Percentiles rank a stretch among this genome's conserved stretches.
These are phyloP conservation scores for Passalora sequoiae DNA, from an alignment of 2,329 filamentous ascomycete species.

Conservation along the genomic window DNA sequence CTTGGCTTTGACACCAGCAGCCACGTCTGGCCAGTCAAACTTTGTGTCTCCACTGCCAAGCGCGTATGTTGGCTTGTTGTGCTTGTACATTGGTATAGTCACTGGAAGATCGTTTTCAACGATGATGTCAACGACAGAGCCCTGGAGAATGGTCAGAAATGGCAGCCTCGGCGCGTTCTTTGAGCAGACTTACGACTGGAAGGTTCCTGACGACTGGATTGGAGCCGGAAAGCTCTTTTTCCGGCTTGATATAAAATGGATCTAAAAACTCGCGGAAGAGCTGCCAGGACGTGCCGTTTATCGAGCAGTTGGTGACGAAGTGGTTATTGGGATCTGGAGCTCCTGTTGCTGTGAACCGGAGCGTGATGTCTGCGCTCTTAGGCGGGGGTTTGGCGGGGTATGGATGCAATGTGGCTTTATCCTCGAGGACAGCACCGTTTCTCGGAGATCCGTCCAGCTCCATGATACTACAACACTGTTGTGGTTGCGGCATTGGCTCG, in stretches of 20 bases:
- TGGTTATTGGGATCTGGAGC: conserved; percentile 21
- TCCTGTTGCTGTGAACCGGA: conserved; percentile 17
- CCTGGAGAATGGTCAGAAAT: conserved; percentile 7
- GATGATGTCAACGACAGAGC: conserved; percentile 20
- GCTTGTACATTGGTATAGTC: conserved; percentile 18
- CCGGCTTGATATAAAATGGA: conserved; percentile 12
- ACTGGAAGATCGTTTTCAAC: conserved; percentile 18
- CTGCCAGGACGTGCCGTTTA: conserved; percentile 22
- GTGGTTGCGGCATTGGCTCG: conserved; percentile 14
- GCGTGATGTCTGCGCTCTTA: conserved; percentile 12
- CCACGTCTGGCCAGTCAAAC: conserved; percentile 10
- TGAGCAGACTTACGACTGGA: conserved; percentile 7
- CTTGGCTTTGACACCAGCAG: conserved; percentile 2
- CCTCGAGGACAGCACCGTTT: conserved; percentile 7
- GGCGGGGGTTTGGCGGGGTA: conserved; percentile 10
- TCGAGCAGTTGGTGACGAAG: conserved; percentile 21
- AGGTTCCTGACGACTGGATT: conserved; percentile 15
- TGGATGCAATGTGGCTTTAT: conserved; percentile 9
- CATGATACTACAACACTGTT: conserved; percentile 9
- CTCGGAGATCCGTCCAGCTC: conserved; percentile 16
- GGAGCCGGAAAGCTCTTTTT: conserved; percentile 12
- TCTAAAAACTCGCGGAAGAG: conserved; percentile 17
- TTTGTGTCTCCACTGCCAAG: conserved; percentile 13
- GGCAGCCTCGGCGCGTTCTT: too few relatives aligned
- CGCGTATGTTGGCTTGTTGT: conserved; percentile 19